Evolutionary conservation across 129 eudicot genomes (phyloP).

Genomic region (Saussurea involucrata): DNA sequence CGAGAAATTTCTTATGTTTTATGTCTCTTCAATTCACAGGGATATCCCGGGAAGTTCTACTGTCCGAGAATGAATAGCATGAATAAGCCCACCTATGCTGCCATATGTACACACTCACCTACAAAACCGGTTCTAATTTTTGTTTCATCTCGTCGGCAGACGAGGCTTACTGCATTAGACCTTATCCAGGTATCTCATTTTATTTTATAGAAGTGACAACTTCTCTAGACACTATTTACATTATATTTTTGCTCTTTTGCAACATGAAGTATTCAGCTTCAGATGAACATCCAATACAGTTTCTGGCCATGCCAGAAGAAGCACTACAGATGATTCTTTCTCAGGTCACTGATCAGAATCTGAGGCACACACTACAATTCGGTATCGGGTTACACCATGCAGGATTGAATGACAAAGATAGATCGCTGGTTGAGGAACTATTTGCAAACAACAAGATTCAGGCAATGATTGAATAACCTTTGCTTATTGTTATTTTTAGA

Average conservation of each 20-base stretch:
- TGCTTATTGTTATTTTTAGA: not conserved
- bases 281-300: constrained; percentile 91
- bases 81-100: constrained; percentile 98
- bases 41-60: constrained; percentile 98
- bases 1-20: not conserved
- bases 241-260: constrained; percentile 7
- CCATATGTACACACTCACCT: constrained; percentile 95
- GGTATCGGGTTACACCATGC: constrained; percentile 99
- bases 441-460: constrained; percentile 98
- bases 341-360: constrained; percentile 91
- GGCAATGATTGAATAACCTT: constrained; percentile 30
- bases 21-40: constrained; percentile 39
- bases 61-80: constrained; percentile 99
- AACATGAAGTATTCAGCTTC: constrained; percentile 83
- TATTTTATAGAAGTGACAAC: not conserved
- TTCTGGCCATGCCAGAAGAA: constrained; percentile 76
- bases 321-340: constrained; percentile 87
- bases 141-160: constrained; percentile 98
- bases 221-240: not conserved
- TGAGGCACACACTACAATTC: constrained; percentile 92
- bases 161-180: constrained; percentile 95
- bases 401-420: constrained; percentile 89
- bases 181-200: constrained; percentile 76
- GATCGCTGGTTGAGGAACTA: constrained; percentile 95
- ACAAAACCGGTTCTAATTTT: constrained; percentile 93